Evolutionary conservation across 108 stramenopile genomes (phyloP).

Genomic region (Cyclostephanos tholiformis): DNA sequence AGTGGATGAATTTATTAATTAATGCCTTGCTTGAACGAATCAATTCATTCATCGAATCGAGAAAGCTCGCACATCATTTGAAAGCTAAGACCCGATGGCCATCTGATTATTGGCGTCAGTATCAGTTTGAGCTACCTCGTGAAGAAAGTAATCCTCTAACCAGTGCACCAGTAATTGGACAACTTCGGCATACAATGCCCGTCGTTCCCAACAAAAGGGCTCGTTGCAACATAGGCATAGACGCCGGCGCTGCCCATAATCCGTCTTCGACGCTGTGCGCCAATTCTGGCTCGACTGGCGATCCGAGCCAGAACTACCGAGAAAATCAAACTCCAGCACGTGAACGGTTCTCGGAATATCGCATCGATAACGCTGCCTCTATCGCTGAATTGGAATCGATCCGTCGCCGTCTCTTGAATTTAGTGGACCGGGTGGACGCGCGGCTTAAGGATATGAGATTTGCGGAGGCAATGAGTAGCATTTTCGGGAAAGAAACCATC

Average conservation of each 20-base stretch:
- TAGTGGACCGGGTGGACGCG: slow-evolving; percentile 27
- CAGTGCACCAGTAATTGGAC: too few species aligned
- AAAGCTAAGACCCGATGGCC: background rate
- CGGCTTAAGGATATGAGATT: slow-evolving; percentile 33
- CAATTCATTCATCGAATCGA: background rate
- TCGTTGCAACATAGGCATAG: background rate
- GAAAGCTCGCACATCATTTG: background rate
- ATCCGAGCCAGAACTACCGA: background rate
- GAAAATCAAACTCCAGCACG: background rate
- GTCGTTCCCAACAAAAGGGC: background rate
- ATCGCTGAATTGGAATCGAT: slow-evolving; percentile 39
- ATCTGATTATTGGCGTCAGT: background rate
- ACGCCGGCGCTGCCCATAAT: background rate
- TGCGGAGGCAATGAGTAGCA: slow-evolving; percentile 19
- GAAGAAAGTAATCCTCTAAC: background rate
- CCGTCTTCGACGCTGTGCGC: background rate
- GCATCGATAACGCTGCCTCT: slow-evolving; percentile 30
- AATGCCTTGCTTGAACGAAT: background rate
- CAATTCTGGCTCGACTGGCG: too few species aligned
- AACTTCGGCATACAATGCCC: too few species aligned
- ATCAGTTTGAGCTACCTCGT: background rate
- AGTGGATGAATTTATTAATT: background rate
- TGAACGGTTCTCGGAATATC: slow-evolving; percentile 42
- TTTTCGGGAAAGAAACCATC: background rate
- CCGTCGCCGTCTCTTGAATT: slow-evolving; percentile 32